phyloP scores from a whole-genome alignment of 2,329 filamentous ascomycete species.

The Alternaria panax region DNA sequence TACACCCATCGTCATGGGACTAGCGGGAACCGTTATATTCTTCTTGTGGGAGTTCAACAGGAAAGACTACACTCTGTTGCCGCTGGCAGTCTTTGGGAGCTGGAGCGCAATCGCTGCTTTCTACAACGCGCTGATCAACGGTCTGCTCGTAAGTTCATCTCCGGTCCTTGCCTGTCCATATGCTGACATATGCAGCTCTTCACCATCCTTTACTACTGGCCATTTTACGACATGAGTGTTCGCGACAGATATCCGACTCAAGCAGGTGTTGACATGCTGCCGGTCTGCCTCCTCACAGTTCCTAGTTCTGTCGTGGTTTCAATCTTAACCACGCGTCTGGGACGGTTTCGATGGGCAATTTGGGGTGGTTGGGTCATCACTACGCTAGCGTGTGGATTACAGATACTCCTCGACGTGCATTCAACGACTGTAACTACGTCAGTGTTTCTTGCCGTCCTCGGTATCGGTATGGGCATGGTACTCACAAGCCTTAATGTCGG shows the following conservation, averaged over 20 bases:
- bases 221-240: conserved; percentile 52
- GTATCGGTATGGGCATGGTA: conserved; percentile 54
- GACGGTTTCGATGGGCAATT: conserved; percentile 52
- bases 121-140: conserved; percentile 52
- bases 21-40: conserved; percentile 40
- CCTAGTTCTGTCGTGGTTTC: conserved; percentile 38
- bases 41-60: conserved; percentile 48
- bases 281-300: conserved; percentile 37
- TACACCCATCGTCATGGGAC: conserved; percentile 50
- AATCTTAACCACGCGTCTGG: conserved; percentile 33
- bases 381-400: conserved; percentile 48
- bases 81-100: conserved; percentile 48
- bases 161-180: not conserved
- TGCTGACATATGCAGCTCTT: conserved; percentile 45
- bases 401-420: conserved; percentile 45
- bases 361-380: conserved; percentile 53
- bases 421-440: conserved; percentile 49
- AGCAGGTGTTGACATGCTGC: conserved; percentile 51
- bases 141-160: conserved; percentile 50
- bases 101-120: conserved; percentile 50
- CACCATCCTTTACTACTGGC: conserved; percentile 53
- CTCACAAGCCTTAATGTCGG: conserved; percentile 51
- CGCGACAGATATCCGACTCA: conserved; percentile 43
- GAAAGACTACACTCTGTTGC: conserved; percentile 49
- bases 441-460: conserved; percentile 49